A percentile compares a stretch with the other conserved stretches of the same genome.
phyloP scores from a whole-genome alignment of 441 rosid genomes.

The Bruguiera hainesii region DNA sequence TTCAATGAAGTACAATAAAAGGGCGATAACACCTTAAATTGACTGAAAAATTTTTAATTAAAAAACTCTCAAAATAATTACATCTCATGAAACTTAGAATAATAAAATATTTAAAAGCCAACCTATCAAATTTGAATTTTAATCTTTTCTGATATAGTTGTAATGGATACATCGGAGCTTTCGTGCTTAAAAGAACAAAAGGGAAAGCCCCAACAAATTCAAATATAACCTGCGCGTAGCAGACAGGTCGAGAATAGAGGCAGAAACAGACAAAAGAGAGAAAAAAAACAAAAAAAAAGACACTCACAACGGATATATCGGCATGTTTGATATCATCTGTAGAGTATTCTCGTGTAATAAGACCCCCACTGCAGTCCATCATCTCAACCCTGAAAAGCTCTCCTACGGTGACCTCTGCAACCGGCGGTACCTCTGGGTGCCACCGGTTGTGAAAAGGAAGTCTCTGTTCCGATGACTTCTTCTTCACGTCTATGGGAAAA shows the following conservation, averaged over 20 bases:
- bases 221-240: neutral
- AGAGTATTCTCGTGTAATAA: constrained; percentile 38
- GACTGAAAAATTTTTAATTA: no score
- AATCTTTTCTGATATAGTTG: no score
- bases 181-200: no score
- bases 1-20: no score
- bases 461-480: constrained; percentile 66
- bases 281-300: neutral
- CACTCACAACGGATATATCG: constrained; percentile 36
- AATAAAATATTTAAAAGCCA: no score
- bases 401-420: constrained; percentile 36
- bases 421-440: constrained; percentile 61
- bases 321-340: constrained; percentile 50
- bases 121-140: no score
- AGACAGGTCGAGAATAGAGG: neutral
- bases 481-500: constrained; percentile 67
- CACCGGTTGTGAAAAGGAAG: constrained; percentile 61
- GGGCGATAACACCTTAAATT: no score
- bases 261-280: neutral
- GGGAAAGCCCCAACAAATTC: neutral
- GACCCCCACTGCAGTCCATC: constrained; percentile 54
- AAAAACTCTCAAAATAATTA: no score
- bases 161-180: no score
- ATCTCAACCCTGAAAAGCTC: constrained; percentile 57
- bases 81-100: no score